These are phyloP conservation scores for Neofusicoccum cordaticola DNA, from an alignment of 2,329 filamentous ascomycete genomes.

Conservation along the genomic window DNA sequence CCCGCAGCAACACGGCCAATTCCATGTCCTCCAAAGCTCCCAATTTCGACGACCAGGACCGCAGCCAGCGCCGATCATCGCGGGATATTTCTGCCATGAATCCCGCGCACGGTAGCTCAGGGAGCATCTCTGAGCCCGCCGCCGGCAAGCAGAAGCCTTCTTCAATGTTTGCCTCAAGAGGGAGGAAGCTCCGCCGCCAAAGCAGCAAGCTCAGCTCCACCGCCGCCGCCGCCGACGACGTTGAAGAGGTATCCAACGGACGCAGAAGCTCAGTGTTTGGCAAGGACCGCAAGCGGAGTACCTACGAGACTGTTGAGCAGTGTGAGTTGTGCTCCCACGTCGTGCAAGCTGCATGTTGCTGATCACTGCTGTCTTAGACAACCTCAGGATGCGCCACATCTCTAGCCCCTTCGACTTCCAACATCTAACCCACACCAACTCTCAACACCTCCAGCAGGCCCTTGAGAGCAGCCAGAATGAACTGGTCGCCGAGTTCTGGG, in stretches of 20 bases:
- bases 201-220: slow-evolving; percentile 31
- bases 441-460: slow-evolving; percentile 52
- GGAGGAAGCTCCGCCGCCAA: slow-evolving; percentile 33
- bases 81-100: slow-evolving; percentile 23
- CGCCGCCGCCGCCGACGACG: slow-evolving; percentile 23
- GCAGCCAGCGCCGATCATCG: slow-evolving; percentile 29
- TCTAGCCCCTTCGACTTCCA: slow-evolving; percentile 65
- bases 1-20: slow-evolving; percentile 36
- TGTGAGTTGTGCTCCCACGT: slow-evolving; percentile 25
- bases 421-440: slow-evolving; percentile 59
- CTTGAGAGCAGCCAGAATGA: slow-evolving; percentile 52
- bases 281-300: slow-evolving; percentile 28
- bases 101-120: slow-evolving; percentile 20
- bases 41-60: slow-evolving; percentile 22
- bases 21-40: slow-evolving; percentile 31
- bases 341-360: slow-evolving; percentile 6
- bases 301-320: slow-evolving; percentile 23
- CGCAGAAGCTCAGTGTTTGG: slow-evolving; percentile 35
- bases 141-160: slow-evolving; percentile 28
- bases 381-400: slow-evolving; percentile 40
- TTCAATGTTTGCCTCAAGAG: slow-evolving; percentile 26
- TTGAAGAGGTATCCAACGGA: slow-evolving; percentile 27
- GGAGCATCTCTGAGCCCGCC: slow-evolving; percentile 24
- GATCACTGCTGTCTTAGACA: slow-evolving; percentile 17
- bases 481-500: slow-evolving; percentile 53